phyloP scores from a whole-genome alignment of 768 basidiomycete genomes.

The Xerocomus brunneocitrinus region DNA sequence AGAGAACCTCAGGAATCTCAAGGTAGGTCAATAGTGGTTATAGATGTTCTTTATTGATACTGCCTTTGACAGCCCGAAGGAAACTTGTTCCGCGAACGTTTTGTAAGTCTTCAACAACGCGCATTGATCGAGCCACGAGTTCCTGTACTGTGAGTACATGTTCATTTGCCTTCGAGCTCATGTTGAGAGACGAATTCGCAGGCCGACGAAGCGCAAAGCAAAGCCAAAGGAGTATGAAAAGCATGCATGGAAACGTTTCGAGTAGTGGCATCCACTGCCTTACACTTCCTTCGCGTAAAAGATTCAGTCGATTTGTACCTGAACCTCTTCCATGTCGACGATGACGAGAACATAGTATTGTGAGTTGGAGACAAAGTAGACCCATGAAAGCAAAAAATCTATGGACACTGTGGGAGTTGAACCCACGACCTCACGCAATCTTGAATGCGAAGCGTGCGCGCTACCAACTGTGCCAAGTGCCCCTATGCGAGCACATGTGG shows the following conservation, averaged over 20 bases:
- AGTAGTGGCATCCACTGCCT: conserved; percentile 21
- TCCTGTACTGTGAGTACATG: conserved; percentile 55
- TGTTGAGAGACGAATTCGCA: conserved; percentile 4
- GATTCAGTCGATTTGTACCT: not conserved
- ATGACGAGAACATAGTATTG: too few species aligned
- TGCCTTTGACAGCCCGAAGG: conserved; percentile 69
- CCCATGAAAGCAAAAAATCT: not conserved
- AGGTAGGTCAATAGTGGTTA: conserved; percentile 45
- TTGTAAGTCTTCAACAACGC: conserved; percentile 81
- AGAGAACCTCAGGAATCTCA: conserved; percentile 77
- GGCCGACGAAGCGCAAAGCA: conserved; percentile 32
- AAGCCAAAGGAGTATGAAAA: conserved; percentile 69
- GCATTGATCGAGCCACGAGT: conserved; percentile 83
- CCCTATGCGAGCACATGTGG: conserved; percentile 13
- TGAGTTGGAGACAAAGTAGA: too few species aligned
- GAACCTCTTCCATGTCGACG: not conserved
- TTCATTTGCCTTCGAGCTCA: conserved; percentile 21
- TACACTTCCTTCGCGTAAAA: not conserved
- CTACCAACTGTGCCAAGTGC: conserved; percentile 59
- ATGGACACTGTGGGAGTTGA: conserved; percentile 43
- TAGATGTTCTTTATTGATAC: not conserved
- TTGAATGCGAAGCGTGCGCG: conserved; percentile 52
- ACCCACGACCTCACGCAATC: conserved; percentile 55
- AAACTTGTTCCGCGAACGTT: conserved; percentile 87
- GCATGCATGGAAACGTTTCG: conserved; percentile 75